These are phyloP conservation scores for Hemisphaericaspora subhashii DNA, from an alignment of 1,139 yeast species.

Conservation along the genomic window DNA sequence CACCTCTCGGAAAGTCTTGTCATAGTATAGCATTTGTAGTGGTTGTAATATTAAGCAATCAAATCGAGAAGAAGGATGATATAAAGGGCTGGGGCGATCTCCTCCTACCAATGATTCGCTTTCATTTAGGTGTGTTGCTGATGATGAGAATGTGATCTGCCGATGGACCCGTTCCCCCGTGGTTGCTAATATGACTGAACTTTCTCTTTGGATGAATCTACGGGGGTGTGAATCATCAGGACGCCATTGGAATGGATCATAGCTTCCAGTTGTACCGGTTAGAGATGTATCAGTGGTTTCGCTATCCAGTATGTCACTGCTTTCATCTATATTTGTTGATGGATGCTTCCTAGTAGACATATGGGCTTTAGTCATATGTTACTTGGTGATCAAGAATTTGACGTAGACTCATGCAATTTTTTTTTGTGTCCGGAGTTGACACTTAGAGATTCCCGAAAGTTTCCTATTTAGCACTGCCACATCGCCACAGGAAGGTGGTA, in stretches of 20 bases:
- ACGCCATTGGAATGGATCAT: constrained; percentile 6
- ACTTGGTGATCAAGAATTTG: too few species aligned
- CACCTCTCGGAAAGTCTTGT: constrained; percentile 32
- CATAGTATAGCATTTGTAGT: constrained; percentile 12
- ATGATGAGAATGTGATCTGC: constrained; percentile 16
- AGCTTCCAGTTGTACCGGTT: background rate
- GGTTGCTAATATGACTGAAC: constrained; percentile 41
- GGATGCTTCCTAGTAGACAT: constrained; percentile 1
- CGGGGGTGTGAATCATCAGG: constrained; percentile 10
- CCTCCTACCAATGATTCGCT: constrained; percentile 7
- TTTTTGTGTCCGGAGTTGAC: background rate
- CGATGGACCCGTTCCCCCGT: constrained; percentile 45
- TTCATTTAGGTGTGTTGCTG: constrained; percentile 1
- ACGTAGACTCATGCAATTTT: background rate
- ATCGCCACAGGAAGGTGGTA: too few species aligned
- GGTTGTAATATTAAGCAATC: constrained; percentile 2
- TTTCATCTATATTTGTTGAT: constrained; percentile 1
- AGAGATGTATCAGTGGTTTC: background rate
- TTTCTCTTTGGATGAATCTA: constrained; percentile 21
- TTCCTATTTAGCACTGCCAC: too few species aligned
- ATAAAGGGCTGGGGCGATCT: constrained; percentile 5
- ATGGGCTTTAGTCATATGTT: background rate
- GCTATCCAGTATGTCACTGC: constrained; percentile 8
- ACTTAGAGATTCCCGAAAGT: background rate
- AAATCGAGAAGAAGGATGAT: constrained; percentile 2